Conservation (phyloP, 306 rosid genomes). For the Quercus ilex region DNA sequence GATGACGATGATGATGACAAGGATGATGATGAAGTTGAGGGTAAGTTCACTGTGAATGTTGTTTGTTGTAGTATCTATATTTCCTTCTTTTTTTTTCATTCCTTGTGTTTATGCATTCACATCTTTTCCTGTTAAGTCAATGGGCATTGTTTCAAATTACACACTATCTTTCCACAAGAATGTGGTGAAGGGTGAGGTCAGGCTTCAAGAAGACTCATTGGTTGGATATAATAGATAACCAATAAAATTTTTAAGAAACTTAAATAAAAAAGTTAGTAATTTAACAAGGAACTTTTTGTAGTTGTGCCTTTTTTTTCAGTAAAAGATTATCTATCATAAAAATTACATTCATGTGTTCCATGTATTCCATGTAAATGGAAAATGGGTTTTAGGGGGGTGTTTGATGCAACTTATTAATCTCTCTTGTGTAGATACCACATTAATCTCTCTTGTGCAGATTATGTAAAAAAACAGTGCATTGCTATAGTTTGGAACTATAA, state of each 20-base stretch:
- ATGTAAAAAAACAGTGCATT: background rate
- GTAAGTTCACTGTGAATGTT: slow-evolving; percentile 36
- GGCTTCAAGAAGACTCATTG: background rate
- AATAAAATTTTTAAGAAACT: background rate
- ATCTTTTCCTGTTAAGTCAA: background rate
- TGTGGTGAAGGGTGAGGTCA: background rate
- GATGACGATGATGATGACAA: slow-evolving; percentile 63
- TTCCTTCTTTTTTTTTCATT: background rate
- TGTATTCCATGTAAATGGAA: background rate
- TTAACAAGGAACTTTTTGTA: background rate
- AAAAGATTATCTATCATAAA: too few relatives aligned
- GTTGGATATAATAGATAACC: background rate
- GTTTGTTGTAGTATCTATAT: background rate
- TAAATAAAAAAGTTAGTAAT: background rate
- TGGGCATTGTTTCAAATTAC: background rate
- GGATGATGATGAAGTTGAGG: slow-evolving; percentile 66
- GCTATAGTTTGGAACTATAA: background rate
- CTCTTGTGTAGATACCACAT: background rate
- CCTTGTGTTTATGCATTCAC: too few relatives aligned
- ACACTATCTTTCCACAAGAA: background rate
- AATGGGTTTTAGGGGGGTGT: background rate
- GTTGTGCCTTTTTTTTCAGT: background rate
- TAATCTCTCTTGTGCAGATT: background rate
- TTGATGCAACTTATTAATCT: background rate
- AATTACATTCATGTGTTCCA: background rate